Evolutionary conservation across 208 protist genomes (phyloP).

Genomic region (Trypanosomatidae sp.): DNA sequence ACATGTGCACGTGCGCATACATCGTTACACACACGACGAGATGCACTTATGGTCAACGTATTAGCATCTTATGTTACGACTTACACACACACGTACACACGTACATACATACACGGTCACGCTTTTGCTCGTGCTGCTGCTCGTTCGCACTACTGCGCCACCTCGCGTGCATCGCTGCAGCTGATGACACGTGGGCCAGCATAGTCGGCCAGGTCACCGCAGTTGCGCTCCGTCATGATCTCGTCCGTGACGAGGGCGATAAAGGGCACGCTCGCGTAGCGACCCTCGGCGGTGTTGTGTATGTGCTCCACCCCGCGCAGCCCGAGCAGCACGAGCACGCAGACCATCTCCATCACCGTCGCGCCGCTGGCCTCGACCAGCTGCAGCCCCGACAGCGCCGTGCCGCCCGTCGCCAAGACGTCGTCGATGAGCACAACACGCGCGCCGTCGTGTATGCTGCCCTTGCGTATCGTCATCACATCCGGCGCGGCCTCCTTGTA

Average conservation of each 20-base stretch:
- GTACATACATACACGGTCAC: no score
- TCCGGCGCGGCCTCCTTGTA: conserved; percentile 75
- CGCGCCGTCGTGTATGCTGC: conserved; percentile 45
- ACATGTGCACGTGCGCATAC: no score
- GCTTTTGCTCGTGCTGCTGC: no score
- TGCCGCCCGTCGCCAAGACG: conserved; percentile 86
- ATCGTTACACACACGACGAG: no score
- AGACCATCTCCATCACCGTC: conserved; percentile 51
- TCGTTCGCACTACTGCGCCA: no score
- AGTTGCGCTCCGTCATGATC: conserved; percentile 52
- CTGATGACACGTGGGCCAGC: conserved; percentile 49
- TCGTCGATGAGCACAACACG: conserved; percentile 89
- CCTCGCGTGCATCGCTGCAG: conserved; percentile 28
- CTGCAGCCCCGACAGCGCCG: conserved; percentile 79
- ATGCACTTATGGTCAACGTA: no score
- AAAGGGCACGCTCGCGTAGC: conserved; percentile 61
- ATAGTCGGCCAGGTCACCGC: conserved; percentile 54
- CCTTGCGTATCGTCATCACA: conserved; percentile 73
- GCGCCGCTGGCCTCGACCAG: conserved; percentile 68
- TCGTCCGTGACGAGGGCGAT: conserved; percentile 46
- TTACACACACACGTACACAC: no score
- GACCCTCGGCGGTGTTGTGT: conserved; percentile 34
- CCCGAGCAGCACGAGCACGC: conserved; percentile 38
- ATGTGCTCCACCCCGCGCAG: conserved; percentile 60
- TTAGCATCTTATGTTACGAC: no score